phyloP scores from a whole-genome alignment of 108 stramenopile genomes.

The Nannochloropsis gaditana region DNA sequence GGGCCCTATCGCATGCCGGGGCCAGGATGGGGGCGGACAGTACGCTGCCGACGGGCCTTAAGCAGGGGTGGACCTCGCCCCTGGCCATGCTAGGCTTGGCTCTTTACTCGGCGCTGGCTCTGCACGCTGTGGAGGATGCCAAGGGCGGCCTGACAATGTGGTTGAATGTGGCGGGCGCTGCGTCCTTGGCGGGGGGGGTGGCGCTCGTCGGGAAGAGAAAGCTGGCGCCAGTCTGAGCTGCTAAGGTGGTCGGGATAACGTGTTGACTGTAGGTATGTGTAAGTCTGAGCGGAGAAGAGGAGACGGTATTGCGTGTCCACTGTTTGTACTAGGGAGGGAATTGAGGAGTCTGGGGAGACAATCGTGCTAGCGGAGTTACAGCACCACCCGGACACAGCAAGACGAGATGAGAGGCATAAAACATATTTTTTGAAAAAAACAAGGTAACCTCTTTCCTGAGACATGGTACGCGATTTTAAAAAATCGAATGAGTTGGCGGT shows the following conservation, averaged over 20 bases:
- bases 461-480: too few species aligned
- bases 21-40: neutral
- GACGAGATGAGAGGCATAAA: too few species aligned
- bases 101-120: neutral
- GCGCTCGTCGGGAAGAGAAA: neutral
- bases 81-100: neutral
- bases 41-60: neutral
- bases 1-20: neutral
- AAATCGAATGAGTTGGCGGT: too few species aligned
- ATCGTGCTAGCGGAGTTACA: too few species aligned
- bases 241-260: neutral
- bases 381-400: too few species aligned
- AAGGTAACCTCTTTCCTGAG: too few species aligned
- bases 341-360: too few species aligned
- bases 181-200: neutral
- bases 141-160: neutral
- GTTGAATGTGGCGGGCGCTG: conserved; percentile 2
- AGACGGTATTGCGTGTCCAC: too few species aligned
- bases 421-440: too few species aligned
- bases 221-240: neutral
- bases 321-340: too few species aligned
- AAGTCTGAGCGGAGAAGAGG: too few species aligned
- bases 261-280: too few species aligned
- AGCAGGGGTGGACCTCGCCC: neutral
- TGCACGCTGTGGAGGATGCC: neutral